These are phyloP conservation scores for Eucalyptus pauciflora DNA, from an alignment of 345 rosid species.

Conservation along the genomic window DNA sequence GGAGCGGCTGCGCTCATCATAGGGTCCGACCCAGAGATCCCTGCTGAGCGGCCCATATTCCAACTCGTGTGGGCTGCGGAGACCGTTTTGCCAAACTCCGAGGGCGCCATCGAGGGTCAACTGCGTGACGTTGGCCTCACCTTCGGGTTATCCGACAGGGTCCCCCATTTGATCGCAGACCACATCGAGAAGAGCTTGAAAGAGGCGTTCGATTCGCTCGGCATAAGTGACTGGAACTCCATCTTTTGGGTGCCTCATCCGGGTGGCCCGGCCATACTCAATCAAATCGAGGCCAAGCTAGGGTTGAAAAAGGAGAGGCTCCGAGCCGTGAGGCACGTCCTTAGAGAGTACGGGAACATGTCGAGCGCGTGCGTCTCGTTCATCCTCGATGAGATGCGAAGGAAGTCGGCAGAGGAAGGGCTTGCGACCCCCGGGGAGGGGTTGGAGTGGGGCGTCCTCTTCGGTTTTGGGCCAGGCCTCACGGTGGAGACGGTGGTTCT, in stretches of 20 bases:
- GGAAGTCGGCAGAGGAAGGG: not conserved
- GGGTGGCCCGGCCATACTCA: not conserved
- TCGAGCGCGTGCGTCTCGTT: not conserved
- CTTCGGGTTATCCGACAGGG: not conserved
- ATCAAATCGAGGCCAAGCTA: not conserved
- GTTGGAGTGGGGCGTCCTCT: not conserved
- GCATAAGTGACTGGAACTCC: not conserved
- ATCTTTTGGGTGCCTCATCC: not conserved
- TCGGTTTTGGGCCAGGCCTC: not conserved
- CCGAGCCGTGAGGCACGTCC: not conserved
- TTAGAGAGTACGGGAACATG: not conserved
- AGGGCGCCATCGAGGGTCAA: not conserved
- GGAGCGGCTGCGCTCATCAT: not conserved
- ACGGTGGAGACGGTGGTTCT: not conserved
- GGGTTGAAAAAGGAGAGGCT: not conserved
- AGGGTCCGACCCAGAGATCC: not conserved
- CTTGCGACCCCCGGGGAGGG: not conserved
- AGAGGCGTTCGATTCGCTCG: not conserved
- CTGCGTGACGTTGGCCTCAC: not conserved
- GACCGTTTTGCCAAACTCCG: not conserved
- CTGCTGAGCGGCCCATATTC: not conserved
- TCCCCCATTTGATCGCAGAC: not conserved
- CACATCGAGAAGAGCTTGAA: not conserved
- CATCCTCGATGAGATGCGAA: not conserved
- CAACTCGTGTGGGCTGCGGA: not conserved